Evolutionary conservation across 805 yeast species (phyloP).

Genomic region (Kazachstania bromeliacearum): DNA sequence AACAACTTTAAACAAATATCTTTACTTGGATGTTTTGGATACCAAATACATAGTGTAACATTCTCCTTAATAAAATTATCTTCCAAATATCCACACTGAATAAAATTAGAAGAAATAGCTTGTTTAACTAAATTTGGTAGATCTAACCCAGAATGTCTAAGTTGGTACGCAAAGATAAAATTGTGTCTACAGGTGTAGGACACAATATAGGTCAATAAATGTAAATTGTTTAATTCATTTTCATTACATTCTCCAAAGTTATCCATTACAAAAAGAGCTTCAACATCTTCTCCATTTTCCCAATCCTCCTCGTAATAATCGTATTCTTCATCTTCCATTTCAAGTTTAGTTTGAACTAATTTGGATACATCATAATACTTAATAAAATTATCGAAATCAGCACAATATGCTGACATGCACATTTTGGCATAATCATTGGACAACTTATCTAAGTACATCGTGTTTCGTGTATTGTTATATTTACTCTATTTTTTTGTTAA

Average conservation of each 20-base stretch:
- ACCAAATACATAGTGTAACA: background rate
- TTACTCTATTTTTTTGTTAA: too few relatives aligned
- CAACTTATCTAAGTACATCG: constrained; percentile 1
- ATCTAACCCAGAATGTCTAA: background rate
- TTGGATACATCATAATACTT: background rate
- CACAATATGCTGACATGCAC: constrained; percentile 1
- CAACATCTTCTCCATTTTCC: background rate
- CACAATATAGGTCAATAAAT: background rate
- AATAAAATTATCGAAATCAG: background rate
- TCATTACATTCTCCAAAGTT: background rate
- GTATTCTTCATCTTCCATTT: background rate
- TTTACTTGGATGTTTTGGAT: constrained; percentile 1
- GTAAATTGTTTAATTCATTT: background rate
- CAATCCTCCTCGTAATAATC: background rate
- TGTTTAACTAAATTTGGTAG: background rate
- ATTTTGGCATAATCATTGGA: constrained; percentile 1
- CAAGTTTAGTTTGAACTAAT: background rate
- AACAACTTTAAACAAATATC: constrained; percentile 2
- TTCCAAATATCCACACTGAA: background rate
- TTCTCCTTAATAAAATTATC: background rate
- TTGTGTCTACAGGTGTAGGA: constrained; percentile 1
- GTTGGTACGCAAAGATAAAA: constrained; percentile 1
- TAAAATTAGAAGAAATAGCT: constrained; percentile 1
- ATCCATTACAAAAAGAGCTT: background rate
- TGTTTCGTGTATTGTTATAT: too few relatives aligned